Conservation (phyloP, 352 stramenopile species). For the Phytophthora europaea region DNA sequence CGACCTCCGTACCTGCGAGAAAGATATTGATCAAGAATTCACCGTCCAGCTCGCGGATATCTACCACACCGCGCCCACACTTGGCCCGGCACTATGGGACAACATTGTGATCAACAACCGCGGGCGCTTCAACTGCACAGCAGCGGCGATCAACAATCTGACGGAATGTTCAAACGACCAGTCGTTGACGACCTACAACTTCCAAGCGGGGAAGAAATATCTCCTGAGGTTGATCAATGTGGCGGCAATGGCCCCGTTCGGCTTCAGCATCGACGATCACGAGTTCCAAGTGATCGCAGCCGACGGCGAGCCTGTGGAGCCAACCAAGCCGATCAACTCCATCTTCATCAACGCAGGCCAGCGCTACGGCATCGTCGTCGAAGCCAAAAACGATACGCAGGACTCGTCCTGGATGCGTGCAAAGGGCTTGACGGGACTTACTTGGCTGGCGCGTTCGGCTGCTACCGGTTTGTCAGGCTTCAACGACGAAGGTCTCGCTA, state of each 20-base stretch:
- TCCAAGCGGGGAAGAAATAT: constrained; percentile 33
- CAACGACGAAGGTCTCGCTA: constrained; percentile 37
- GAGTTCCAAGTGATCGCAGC: constrained; percentile 43
- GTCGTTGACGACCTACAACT: constrained; percentile 29
- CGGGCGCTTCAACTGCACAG: constrained; percentile 46
- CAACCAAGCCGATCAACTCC: constrained; percentile 33
- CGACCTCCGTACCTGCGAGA: constrained; percentile 19
- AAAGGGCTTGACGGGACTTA: constrained; percentile 24
- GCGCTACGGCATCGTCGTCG: constrained; percentile 41
- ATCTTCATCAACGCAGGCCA: constrained; percentile 44
- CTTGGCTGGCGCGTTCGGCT: constrained; percentile 25
- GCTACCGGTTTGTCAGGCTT: constrained; percentile 22
- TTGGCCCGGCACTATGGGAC: constrained; percentile 33
- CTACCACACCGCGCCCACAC: constrained; percentile 29
- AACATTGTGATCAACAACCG: constrained; percentile 42
- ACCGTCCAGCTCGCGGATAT: constrained; percentile 37
- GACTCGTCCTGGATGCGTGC: constrained; percentile 47
- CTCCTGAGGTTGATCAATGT: constrained; percentile 43
- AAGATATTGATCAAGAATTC: constrained; percentile 34
- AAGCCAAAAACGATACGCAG: constrained; percentile 31
- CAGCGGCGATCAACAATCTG: constrained; percentile 19
- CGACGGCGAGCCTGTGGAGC: constrained; percentile 31
- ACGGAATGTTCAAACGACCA: constrained; percentile 21
- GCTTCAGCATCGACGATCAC: constrained; percentile 51
- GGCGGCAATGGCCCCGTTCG: constrained; percentile 37